Evolutionary conservation across 2,329 filamentous ascomycete genomes (phyloP).

Genomic region (Ophiocordyceps polyrhachis-furcata): DNA sequence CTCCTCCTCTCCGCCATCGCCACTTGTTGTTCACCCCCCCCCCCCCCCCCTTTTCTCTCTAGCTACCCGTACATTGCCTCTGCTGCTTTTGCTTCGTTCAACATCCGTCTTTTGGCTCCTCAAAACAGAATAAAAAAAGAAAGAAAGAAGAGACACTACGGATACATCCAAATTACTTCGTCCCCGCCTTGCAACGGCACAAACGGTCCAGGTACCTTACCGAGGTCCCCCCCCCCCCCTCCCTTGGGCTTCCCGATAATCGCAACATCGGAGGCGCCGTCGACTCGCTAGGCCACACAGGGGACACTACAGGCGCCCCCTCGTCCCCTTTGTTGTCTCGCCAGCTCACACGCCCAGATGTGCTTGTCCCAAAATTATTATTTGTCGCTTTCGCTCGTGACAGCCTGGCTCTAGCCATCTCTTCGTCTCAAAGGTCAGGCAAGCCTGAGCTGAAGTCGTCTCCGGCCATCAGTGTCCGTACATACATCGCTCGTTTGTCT

Average conservation of each 20-base stretch:
- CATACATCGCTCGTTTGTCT: too few relatives aligned
- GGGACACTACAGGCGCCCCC: conserved; percentile 10
- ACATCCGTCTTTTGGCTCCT: too few relatives aligned
- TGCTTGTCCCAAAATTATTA: conserved; percentile 19
- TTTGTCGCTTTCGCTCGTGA: conserved; percentile 15
- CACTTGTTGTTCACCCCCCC: too few relatives aligned
- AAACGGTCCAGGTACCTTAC: not conserved
- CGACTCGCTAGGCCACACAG: conserved; percentile 11
- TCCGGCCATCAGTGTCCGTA: too few relatives aligned
- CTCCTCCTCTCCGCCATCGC: too few relatives aligned
- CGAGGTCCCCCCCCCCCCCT: not conserved
- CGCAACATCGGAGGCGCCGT: conserved; percentile 11
- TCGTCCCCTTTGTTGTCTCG: conserved; percentile 4
- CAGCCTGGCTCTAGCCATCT: conserved; percentile 1
- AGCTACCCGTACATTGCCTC: too few relatives aligned
- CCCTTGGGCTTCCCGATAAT: conserved; percentile 11
- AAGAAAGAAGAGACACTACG: too few relatives aligned
- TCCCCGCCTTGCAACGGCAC: not conserved
- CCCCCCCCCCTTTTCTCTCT: too few relatives aligned
- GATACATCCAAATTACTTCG: not conserved
- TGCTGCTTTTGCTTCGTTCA: too few relatives aligned
- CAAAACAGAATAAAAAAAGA: too few relatives aligned
- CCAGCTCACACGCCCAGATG: conserved; percentile 5
- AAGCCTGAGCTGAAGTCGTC: conserved; percentile 10
- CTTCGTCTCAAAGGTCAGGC: too few relatives aligned